Evolutionary conservation across 2,329 filamentous ascomycete genomes (phyloP).

Genomic region (Coleophoma cylindrospora): DNA sequence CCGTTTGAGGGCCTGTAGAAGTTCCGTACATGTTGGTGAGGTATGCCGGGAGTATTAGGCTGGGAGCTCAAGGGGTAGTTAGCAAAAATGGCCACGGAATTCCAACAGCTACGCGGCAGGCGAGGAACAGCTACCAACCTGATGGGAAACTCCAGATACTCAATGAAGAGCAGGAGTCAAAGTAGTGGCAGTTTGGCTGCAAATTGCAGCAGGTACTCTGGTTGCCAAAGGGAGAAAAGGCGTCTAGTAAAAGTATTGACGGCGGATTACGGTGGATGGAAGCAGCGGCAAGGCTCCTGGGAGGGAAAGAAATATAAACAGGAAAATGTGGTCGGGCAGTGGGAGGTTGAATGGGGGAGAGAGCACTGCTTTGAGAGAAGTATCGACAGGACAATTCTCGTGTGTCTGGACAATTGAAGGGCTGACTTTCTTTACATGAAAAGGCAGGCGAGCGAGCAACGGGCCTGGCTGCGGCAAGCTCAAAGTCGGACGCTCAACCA

Average conservation of each 20-base stretch:
- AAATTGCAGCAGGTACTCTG: not conserved
- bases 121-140: conserved; percentile 12
- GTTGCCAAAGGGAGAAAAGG: not conserved
- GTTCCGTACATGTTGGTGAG: conserved; percentile 74
- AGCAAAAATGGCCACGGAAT: not conserved
- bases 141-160: conserved; percentile 24
- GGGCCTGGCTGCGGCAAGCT: not conserved
- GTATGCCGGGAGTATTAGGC: conserved; percentile 4
- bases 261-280: not conserved
- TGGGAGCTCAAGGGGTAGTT: conserved; percentile 7
- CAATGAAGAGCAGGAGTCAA: conserved; percentile 29
- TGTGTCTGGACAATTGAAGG: not conserved
- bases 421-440: not conserved
- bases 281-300: not conserved
- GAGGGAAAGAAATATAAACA: not conserved
- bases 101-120: not conserved
- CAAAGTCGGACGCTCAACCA: conserved; percentile 1
- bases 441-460: not conserved
- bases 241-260: not conserved
- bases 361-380: not conserved
- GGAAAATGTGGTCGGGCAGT: not conserved
- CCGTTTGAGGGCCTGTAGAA: conserved; percentile 81
- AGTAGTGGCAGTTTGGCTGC: not conserved
- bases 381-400: no score
- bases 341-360: not conserved